Conservation (phyloP, 2,329 filamentous ascomycete genomes). For the Hypoxylon sp. region DNA sequence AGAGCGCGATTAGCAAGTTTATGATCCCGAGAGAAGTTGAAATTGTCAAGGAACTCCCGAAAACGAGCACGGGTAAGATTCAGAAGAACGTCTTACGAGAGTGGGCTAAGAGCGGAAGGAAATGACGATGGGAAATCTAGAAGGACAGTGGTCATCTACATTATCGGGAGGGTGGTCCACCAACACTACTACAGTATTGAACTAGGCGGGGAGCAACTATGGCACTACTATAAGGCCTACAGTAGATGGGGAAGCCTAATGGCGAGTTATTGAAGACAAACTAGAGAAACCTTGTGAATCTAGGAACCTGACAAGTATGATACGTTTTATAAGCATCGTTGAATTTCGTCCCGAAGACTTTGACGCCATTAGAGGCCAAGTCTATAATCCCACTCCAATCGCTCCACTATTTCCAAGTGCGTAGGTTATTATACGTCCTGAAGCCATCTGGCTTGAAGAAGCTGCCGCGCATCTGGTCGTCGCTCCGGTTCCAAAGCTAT, state of each 20-base stretch:
- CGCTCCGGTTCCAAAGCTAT: background rate
- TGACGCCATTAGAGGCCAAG: background rate
- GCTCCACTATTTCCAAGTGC: no score
- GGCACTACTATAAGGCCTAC: background rate
- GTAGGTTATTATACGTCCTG: background rate
- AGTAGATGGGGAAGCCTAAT: background rate
- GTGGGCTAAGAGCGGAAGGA: slow-evolving; percentile 74
- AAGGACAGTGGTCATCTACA: background rate
- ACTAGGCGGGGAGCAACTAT: background rate
- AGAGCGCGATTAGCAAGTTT: slow-evolving; percentile 86
- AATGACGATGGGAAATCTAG: slow-evolving; percentile 2
- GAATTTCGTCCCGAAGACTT: background rate
- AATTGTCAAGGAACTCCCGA: slow-evolving; percentile 88
- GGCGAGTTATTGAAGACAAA: background rate
- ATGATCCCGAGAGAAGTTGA: slow-evolving; percentile 85
- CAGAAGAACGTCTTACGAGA: slow-evolving; percentile 93
- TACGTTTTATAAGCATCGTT: no score
- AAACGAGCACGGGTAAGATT: slow-evolving; percentile 97
- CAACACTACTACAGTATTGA: no score
- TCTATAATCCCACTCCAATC: background rate
- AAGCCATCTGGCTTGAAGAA: background rate
- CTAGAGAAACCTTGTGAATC: no score
- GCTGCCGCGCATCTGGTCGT: background rate
- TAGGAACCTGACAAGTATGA: no score
- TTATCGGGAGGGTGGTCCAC: no score